Percentiles rank a stretch among this genome's conserved stretches.
phyloP scores from a whole-genome alignment of 805 yeast genomes.

The Metschnikowia colocasiae region DNA sequence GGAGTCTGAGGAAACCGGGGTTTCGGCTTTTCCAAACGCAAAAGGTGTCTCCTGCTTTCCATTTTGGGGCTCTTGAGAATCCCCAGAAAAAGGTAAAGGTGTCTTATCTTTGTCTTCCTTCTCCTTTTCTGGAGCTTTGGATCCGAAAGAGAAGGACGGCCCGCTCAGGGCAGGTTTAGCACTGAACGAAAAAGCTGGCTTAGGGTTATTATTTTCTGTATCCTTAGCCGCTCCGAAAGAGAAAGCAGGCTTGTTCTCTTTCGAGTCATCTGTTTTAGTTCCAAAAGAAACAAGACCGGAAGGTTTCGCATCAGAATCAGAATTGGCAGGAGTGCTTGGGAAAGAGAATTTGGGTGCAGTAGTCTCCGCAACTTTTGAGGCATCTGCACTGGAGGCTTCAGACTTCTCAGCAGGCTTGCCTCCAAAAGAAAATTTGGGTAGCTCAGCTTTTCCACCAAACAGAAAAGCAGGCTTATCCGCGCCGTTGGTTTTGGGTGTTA shows the following conservation, averaged over 20 bases:
- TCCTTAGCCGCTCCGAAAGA: constrained; percentile 5
- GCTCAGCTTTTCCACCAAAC: background rate
- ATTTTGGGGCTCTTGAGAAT: background rate
- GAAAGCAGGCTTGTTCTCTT: constrained; percentile 1
- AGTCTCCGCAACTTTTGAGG: background rate
- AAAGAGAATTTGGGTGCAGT: background rate
- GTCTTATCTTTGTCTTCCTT: background rate
- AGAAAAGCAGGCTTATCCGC: background rate
- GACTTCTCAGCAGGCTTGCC: background rate
- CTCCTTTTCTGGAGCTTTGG: background rate
- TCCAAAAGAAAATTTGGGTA: constrained; percentile 1
- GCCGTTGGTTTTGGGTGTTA: background rate
- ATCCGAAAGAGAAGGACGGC: constrained; percentile 2
- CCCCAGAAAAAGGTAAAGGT: background rate
- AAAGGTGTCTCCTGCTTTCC: constrained; percentile 1
- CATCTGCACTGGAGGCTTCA: background rate
- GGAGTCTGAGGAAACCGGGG: constrained; percentile 2
- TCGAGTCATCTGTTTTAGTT: background rate
- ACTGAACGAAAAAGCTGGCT: constrained; percentile 18
- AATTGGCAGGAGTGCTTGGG: background rate
- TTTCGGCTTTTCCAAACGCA: constrained; percentile 16
- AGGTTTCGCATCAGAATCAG: background rate
- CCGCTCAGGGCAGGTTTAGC: background rate
- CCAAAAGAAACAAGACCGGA: background rate
- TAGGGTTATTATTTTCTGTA: background rate